Evolutionary conservation across 108 stramenopile genomes (phyloP).

Genomic region (Aureococcus anophagefferens): DNA sequence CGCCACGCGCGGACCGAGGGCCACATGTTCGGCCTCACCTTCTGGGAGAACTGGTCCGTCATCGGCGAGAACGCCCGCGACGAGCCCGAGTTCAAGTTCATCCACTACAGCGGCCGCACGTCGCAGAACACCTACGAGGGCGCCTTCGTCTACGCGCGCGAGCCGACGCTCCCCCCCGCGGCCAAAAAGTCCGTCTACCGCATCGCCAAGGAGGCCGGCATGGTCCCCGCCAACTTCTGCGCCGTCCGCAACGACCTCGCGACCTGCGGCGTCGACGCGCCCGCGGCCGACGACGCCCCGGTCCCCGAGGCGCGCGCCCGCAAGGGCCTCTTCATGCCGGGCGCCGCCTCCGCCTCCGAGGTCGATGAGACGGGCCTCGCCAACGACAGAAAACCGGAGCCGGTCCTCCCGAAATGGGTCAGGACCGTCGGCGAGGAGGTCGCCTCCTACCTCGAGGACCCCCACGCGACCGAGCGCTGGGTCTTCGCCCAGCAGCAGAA

Average conservation of each 20-base stretch:
- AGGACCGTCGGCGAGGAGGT: slow-evolving; percentile 36
- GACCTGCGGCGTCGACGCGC: slow-evolving; percentile 17
- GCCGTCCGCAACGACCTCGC: slow-evolving; percentile 70
- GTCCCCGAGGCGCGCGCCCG: background rate
- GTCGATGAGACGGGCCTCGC: background rate
- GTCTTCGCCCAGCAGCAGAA: background rate
- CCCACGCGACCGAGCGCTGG: slow-evolving; percentile 20
- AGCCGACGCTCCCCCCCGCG: slow-evolving; percentile 55
- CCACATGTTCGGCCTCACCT: slow-evolving; percentile 49
- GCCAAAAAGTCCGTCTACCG: slow-evolving; percentile 70
- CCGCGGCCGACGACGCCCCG: background rate
- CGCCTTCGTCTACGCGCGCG: slow-evolving; percentile 86
- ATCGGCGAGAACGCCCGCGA: slow-evolving; percentile 71
- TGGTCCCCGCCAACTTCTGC: slow-evolving; percentile 82
- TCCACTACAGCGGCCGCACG: slow-evolving; percentile 93
- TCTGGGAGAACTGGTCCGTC: slow-evolving; percentile 96
- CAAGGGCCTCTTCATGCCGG: slow-evolving; percentile 15
- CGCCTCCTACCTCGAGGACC: slow-evolving; percentile 74
- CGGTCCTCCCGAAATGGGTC: slow-evolving; percentile 15
- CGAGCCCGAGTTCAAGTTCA: slow-evolving; percentile 75
- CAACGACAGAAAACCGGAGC: slow-evolving; percentile 16
- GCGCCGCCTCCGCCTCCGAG: background rate
- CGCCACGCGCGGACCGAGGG: slow-evolving; percentile 29
- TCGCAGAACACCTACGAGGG: slow-evolving; percentile 93
- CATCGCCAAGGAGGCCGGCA: slow-evolving; percentile 75